Percentiles rank a stretch among this genome's conserved stretches.
Evolutionary conservation across 805 yeast genomes (phyloP).

Genomic region (Candida vaughaniae): DNA sequence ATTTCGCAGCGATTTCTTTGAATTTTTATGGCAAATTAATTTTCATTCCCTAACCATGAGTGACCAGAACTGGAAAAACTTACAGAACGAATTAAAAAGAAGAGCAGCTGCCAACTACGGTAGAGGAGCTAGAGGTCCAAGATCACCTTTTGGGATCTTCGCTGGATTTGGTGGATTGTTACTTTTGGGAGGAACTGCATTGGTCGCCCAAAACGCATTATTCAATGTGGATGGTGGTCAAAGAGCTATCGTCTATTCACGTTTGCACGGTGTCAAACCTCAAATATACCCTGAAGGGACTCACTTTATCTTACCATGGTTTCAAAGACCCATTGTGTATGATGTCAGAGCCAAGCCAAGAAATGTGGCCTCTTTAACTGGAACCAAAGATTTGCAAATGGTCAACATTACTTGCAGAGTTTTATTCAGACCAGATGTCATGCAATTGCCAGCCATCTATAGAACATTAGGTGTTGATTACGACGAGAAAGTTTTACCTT

Average conservation of each 20-base stretch:
- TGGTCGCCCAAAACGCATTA: slow-evolving; percentile 43
- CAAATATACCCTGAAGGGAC: slow-evolving; percentile 91
- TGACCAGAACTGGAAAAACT: slow-evolving; percentile 42
- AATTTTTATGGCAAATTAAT: too few species aligned
- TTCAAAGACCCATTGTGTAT: slow-evolving; percentile 87
- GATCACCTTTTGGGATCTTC: slow-evolving; percentile 36
- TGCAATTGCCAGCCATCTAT: slow-evolving; percentile 77
- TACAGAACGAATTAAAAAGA: slow-evolving; percentile 42
- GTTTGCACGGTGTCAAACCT: slow-evolving; percentile 81
- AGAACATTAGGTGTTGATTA: slow-evolving; percentile 93
- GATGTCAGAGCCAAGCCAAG: slow-evolving; percentile 98
- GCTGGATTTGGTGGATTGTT: slow-evolving; percentile 44
- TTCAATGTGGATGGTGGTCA: slow-evolving; percentile 95
- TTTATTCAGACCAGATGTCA: slow-evolving; percentile 80
- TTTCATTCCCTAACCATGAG: slow-evolving; percentile 36
- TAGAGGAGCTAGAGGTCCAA: slow-evolving; percentile 25
- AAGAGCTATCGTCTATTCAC: slow-evolving; percentile 90
- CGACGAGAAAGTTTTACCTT: slow-evolving; percentile 95
- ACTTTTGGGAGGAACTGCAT: slow-evolving; percentile 38
- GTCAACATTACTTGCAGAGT: slow-evolving; percentile 99
- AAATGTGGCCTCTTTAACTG: slow-evolving; percentile 92
- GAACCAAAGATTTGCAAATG: slow-evolving; percentile 98
- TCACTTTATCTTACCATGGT: slow-evolving; percentile 90
- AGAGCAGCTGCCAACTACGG: slow-evolving; percentile 30
- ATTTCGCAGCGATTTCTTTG: too few species aligned